phyloP scores from a whole-genome alignment of 176 grass and related monocot species.

The Aegilops tauschii region DNA sequence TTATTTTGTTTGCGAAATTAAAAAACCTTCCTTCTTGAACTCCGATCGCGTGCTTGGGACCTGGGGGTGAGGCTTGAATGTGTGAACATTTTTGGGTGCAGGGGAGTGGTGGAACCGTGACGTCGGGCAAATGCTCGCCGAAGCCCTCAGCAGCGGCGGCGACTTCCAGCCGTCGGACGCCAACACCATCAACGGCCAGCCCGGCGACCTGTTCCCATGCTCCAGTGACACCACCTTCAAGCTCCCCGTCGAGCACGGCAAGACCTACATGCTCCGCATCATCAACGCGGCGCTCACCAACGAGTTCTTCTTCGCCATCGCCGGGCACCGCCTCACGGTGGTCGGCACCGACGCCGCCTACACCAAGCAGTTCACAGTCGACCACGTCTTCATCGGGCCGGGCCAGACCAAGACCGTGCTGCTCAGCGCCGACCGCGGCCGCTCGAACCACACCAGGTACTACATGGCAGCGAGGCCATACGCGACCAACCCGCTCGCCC shows the following conservation, averaged over 20 bases:
- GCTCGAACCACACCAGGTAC: constrained; percentile 21
- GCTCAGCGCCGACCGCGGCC: constrained; percentile 3
- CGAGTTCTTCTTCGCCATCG: constrained; percentile 59
- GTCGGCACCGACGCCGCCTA: constrained; percentile 57
- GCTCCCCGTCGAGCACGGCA: constrained; percentile 45
- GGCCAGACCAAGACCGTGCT: constrained; percentile 46
- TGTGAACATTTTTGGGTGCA: not conserved
- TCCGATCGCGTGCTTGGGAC: too few species aligned
- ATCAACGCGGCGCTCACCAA: constrained; percentile 63
- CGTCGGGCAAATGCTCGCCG: not conserved
- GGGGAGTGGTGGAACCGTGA: constrained; percentile 49
- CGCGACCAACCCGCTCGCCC: not conserved
- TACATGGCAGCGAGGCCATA: constrained; percentile 45
- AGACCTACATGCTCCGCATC: constrained; percentile 58
- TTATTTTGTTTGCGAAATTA: too few species aligned
- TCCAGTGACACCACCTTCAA: constrained; percentile 19
- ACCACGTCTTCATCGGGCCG: constrained; percentile 35
- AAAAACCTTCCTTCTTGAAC: too few species aligned
- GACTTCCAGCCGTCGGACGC: constrained; percentile 28
- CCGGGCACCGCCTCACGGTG: constrained; percentile 57
- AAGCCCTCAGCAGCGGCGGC: constrained; percentile 18
- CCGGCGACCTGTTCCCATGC: constrained; percentile 23
- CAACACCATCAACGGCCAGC: constrained; percentile 62
- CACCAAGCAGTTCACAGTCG: constrained; percentile 30
- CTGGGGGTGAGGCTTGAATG: too few species aligned